Percentiles rank a stretch among this genome's conserved stretches.
Evolutionary conservation across 768 basidiomycete species (phyloP).

Genomic region (Trametopsis cervina): DNA sequence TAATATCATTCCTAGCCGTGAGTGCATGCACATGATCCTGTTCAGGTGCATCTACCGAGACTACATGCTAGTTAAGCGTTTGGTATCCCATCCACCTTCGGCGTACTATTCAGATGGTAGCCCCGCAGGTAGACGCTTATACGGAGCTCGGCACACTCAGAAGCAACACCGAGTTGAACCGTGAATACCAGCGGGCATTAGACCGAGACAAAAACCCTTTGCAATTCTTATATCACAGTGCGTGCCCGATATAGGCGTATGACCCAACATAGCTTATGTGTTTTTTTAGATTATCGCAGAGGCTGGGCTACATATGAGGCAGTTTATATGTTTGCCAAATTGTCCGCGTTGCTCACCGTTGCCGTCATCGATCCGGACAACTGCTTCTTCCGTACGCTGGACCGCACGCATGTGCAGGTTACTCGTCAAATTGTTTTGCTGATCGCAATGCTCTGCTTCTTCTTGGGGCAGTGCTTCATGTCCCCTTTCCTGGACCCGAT

Average conservation of each 20-base stretch:
- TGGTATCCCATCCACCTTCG: conserved; percentile 66
- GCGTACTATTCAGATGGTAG: conserved; percentile 45
- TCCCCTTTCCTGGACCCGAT: conserved; percentile 64
- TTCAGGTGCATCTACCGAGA: not conserved
- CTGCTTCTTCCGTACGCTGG: conserved; percentile 57
- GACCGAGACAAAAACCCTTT: conserved; percentile 61
- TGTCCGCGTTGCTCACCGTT: conserved; percentile 56
- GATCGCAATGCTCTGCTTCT: conserved; percentile 49
- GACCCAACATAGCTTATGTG: conserved; percentile 2
- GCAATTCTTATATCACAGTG: conserved; percentile 64
- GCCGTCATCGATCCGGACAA: conserved; percentile 66
- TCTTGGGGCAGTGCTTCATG: conserved; percentile 51
- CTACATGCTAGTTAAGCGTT: conserved; percentile 49
- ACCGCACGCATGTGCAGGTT: conserved; percentile 44
- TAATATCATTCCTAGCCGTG: conserved; percentile 44
- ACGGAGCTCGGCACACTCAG: conserved; percentile 66
- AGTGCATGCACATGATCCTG: conserved; percentile 22
- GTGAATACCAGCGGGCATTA: conserved; percentile 63
- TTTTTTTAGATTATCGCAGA: conserved; percentile 53
- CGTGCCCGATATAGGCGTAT: conserved; percentile 14
- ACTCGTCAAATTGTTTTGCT: conserved; percentile 58
- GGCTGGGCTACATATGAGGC: conserved; percentile 64
- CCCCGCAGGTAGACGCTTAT: conserved; percentile 59
- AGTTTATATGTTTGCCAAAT: conserved; percentile 61
- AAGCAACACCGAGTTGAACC: conserved; percentile 49